Conservation (phyloP, 2,329 filamentous ascomycete genomes). For the Ciborinia camelliae region DNA sequence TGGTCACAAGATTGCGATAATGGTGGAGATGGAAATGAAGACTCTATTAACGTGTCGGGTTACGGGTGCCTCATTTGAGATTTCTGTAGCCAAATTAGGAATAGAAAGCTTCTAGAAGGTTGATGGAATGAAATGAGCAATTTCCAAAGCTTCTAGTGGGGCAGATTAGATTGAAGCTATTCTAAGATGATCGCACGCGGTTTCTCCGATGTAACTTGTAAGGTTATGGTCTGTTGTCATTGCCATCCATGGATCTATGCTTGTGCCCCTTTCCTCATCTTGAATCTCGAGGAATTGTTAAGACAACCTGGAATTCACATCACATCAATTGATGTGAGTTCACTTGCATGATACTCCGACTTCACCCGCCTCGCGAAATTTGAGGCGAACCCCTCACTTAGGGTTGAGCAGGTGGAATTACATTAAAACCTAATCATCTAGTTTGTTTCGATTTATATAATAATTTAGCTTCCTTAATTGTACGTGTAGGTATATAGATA, state of each 20-base stretch:
- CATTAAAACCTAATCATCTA: too few species aligned
- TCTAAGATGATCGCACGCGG: background rate
- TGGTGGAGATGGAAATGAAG: background rate
- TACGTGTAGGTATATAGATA: too few species aligned
- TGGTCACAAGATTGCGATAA: background rate
- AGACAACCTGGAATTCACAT: background rate
- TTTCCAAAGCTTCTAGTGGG: background rate
- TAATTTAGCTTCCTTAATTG: too few species aligned
- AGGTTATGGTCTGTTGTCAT: background rate
- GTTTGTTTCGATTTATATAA: too few species aligned
- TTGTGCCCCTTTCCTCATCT: background rate
- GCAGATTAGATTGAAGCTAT: background rate
- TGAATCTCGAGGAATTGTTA: background rate
- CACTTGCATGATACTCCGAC: background rate
- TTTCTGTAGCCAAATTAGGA: background rate
- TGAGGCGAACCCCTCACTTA: background rate
- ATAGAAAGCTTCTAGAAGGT: slow-evolving; percentile 1
- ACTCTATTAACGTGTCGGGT: too few species aligned
- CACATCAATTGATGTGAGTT: slow-evolving; percentile 1
- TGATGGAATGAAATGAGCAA: slow-evolving; percentile 16
- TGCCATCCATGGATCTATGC: background rate
- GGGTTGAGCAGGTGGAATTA: background rate
- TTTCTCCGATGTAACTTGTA: background rate
- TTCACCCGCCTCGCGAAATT: background rate
- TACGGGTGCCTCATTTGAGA: background rate